Evolutionary conservation across 2,329 filamentous ascomycete genomes (phyloP), one percentile per base, ranked within the genome.

Genomic region (Coniochaeta pulveracea): DNA sequence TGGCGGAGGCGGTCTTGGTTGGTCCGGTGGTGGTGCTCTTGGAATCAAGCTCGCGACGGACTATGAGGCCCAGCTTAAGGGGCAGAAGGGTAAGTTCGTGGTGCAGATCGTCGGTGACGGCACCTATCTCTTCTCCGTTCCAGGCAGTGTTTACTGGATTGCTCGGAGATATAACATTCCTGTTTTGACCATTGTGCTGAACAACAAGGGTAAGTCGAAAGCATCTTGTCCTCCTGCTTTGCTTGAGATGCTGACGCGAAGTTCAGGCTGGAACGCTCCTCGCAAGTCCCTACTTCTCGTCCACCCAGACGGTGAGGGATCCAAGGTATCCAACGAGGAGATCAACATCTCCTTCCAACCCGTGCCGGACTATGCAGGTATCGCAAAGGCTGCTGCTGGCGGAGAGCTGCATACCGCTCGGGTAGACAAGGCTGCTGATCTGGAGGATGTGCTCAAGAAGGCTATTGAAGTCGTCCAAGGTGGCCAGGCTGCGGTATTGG

Each of bases 311-410:
- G 72, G 72, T 0, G 48, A 66, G 3, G 71, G 64, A 2, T 64
- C 70, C 17, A 58, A 52, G 43, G 67, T 68, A 1, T 66, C 59
- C n/a, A 75, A 75, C 47, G 69, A 73, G 37, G 73, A 76, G 47
- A 65, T 76, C 42, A 76, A 75, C 45, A 75, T 76, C 40, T 70
- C 67, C 1, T 75, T 77, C 39, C 58, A 63, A 17, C 73, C 73
- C 0, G 56, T 60, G 4, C 73, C 72, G 0, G 69, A 77, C 47
- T 77, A 72, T 43, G 51, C 68, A 1, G 72, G 69, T 23, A 74
- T 77, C 32, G 73, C 72, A 14, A 72, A 72, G 54, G 72, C 72
- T 1, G 70, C 72, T 0, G 65, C 67, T 0, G 67, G 64, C 2
- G 71, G 71, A 6, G 59, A 71, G 14, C 50, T 74, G 6, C 64